Evolutionary conservation across 2,329 filamentous ascomycete species (phyloP).

Genomic region (Pestalotiopsis sp.): DNA sequence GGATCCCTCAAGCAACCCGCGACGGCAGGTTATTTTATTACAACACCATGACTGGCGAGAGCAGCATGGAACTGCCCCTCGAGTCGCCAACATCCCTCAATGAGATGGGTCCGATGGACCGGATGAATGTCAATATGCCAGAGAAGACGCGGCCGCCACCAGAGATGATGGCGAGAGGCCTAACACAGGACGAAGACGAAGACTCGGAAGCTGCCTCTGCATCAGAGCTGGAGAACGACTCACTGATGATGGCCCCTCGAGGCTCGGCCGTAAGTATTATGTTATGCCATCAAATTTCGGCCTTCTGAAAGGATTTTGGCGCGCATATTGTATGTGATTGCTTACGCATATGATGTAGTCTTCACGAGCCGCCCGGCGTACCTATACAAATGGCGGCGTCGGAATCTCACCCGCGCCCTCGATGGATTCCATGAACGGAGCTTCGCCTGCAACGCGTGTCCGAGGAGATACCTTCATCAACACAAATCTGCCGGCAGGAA

Average conservation of each 20-base stretch:
- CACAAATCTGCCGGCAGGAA: constrained; percentile 45
- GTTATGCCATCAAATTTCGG: background rate
- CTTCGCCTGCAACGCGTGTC: constrained; percentile 61
- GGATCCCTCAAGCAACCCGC: constrained; percentile 95
- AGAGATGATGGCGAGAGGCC: constrained; percentile 86
- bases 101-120: constrained; percentile 85
- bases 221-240: constrained; percentile 81
- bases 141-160: constrained; percentile 88
- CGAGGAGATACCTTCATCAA: constrained; percentile 60
- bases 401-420: constrained; percentile 81
- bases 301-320: background rate
- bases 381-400: constrained; percentile 61
- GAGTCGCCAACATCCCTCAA: constrained; percentile 82
- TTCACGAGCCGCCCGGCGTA: constrained; percentile 60
- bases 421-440: constrained; percentile 83
- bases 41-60: constrained; percentile 95
- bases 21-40: constrained; percentile 96
- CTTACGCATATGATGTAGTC: constrained; percentile 41
- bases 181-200: constrained; percentile 83
- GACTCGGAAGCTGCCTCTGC: constrained; percentile 85
- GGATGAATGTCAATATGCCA: constrained; percentile 85
- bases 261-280: constrained; percentile 66
- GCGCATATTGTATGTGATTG: constrained; percentile 14
- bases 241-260: constrained; percentile 68
- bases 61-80: constrained; percentile 90